phyloP scores from a whole-genome alignment of 805 yeast genomes.

The Blastobotrys mokoenaii region DNA sequence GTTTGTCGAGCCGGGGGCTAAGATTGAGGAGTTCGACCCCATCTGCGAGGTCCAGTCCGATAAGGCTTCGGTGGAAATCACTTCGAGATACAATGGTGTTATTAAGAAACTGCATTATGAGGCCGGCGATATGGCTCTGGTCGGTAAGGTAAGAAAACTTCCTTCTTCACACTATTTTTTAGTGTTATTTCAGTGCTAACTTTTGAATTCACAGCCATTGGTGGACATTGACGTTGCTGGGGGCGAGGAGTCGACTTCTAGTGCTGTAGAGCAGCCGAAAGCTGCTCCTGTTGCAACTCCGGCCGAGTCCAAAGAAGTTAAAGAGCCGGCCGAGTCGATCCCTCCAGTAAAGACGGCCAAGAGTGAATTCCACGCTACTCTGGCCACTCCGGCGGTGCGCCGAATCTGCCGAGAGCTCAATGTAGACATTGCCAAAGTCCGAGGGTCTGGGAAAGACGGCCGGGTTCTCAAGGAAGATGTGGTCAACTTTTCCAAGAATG shows the following conservation, averaged over 20 bases:
- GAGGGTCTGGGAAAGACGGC: slow-evolving; percentile 28
- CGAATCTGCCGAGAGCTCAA: slow-evolving; percentile 24
- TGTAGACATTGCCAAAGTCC: slow-evolving; percentile 19
- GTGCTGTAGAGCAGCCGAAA: slow-evolving; percentile 1
- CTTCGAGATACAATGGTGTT: slow-evolving; percentile 28
- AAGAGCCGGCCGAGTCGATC: slow-evolving; percentile 1
- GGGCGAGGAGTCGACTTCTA: slow-evolving; percentile 6
- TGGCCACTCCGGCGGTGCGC: slow-evolving; percentile 31
- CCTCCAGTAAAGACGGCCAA: slow-evolving; percentile 1
- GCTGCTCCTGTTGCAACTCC: slow-evolving; percentile 1
- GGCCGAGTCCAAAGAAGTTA: slow-evolving; percentile 2
- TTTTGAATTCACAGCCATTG: slow-evolving; percentile 16
- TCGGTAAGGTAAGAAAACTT: slow-evolving; percentile 20
- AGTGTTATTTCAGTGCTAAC: too few relatives aligned
- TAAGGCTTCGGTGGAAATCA: slow-evolving; percentile 30
- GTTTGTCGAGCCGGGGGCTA: slow-evolving; percentile 30
- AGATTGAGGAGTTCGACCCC: slow-evolving; percentile 28
- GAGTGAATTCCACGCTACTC: slow-evolving; percentile 6
- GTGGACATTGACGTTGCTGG: slow-evolving; percentile 27
- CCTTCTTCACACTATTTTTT: too few relatives aligned
- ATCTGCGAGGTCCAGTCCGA: slow-evolving; percentile 31
- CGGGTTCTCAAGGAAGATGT: slow-evolving; percentile 29
- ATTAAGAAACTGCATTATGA: slow-evolving; percentile 27
- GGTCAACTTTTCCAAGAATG: slow-evolving; percentile 6
- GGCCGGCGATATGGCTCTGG: slow-evolving; percentile 29